Evolutionary conservation across 2,329 filamentous ascomycete species (phyloP), one percentile per base, ranked within the genome.

Genomic region (Waltergamsia citrina): DNA sequence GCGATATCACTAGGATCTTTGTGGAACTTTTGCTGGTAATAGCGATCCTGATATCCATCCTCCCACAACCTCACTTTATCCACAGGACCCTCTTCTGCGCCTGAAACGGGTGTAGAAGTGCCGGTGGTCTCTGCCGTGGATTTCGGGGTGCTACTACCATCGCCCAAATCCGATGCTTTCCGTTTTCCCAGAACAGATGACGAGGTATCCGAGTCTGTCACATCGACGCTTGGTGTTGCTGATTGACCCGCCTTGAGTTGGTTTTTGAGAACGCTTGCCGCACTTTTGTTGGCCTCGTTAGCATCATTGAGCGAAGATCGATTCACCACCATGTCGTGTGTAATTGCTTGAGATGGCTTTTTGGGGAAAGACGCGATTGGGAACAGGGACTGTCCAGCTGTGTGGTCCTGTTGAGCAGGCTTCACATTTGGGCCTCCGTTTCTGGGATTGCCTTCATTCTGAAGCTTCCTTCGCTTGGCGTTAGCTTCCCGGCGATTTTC

Each of bases 21-120:
- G 32, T 85, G 71, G 51, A 98, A 98, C 54, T 98, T 98, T 54
- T 94, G 86, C 54, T 94, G 82, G 53, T 98, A 98, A 57, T 98
- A 98, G 30, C 92, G 76, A 59, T 95, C 90, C 33, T 82, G 80
- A 54, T 98, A 98, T 7, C 92, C 92, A 34, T 88, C 80, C 52
- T 98, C 92, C 92, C 92, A 98, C 10, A 98, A 67, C 38, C 81
- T 77, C 34, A 98, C 84, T 14, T 80, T 85, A 51, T 98, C 92
- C 39, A 78, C 68, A 3, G 82, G 76, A 14, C 73, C 71, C 26
- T 83, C 79, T 4, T 81, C 78, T 3, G 53, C 48, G 10, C 65
- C 60, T 15, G 71, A 60, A 26, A 63, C 53, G 6, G 66, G 55
- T 11, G 66, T 65, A 31, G 60, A 59, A 22, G 68, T 55, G 20